These are phyloP conservation scores for Setaria viridis DNA, from an alignment of 202 grass and related monocot species.

Conservation along the genomic window DNA sequence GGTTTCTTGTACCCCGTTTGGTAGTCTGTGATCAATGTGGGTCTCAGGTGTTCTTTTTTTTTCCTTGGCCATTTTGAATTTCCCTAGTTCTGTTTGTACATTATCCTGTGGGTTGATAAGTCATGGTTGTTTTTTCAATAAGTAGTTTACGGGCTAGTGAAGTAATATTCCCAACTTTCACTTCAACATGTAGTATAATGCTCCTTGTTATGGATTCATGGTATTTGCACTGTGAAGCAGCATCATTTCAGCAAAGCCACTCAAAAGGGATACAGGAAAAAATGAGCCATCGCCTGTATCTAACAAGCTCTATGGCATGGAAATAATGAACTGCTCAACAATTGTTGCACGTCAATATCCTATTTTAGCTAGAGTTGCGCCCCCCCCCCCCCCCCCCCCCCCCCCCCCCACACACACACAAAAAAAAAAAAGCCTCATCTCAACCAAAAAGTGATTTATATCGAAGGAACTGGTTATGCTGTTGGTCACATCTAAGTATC, in stretches of 20 bases:
- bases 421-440: neutral
- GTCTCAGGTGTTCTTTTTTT: slow-evolving; percentile 68
- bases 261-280: neutral
- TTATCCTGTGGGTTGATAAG: neutral
- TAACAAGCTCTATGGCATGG: neutral
- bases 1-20: slow-evolving; percentile 91
- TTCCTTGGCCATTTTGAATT: slow-evolving; percentile 21
- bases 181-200: slow-evolving; percentile 19
- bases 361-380: slow-evolving; percentile 13
- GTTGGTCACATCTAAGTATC: neutral
- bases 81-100: neutral
- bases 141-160: slow-evolving; percentile 22
- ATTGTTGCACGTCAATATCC: neutral
- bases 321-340: slow-evolving; percentile 1
- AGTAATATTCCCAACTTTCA: slow-evolving; percentile 12
- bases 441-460: slow-evolving; percentile 4
- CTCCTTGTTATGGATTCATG: neutral
- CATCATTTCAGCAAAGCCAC: too few species aligned
- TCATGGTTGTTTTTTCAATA: neutral
- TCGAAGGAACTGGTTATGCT: neutral
- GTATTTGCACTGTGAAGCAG: too few species aligned
- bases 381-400: too few species aligned
- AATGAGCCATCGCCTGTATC: neutral
- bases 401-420: too few species aligned
- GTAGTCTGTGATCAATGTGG: slow-evolving; percentile 91